A percentile compares a stretch with the other conserved stretches of the same genome.
phyloP scores from a whole-genome alignment of 441 rosid species.

The Daphne laureola region DNA sequence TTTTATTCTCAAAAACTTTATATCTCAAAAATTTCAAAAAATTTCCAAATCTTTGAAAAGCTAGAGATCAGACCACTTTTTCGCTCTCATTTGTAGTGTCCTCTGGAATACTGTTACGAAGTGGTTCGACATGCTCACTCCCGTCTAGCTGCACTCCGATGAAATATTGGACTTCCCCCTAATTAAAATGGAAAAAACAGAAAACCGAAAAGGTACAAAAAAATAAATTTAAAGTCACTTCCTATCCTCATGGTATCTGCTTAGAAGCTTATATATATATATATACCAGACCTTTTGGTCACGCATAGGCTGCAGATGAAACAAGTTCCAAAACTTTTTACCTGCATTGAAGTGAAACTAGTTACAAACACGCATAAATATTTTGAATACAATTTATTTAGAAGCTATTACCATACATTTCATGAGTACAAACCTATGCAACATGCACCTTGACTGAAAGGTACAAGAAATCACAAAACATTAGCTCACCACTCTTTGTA shows the following conservation, averaged over 20 bases:
- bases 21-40: too few species aligned
- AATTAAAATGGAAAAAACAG: conserved; percentile 3
- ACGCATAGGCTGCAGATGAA: conserved; percentile 99
- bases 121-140: conserved; percentile 87
- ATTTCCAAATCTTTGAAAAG: not conserved
- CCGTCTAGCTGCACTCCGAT: conserved; percentile 98
- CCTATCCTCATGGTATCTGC: too few species aligned
- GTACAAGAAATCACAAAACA: not conserved
- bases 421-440: not conserved
- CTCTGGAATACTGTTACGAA: conserved; percentile 57
- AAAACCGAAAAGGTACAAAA: conserved; percentile 6
- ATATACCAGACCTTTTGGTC: conserved; percentile 75
- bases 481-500: conserved; percentile 72
- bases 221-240: too few species aligned
- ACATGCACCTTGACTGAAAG: not conserved
- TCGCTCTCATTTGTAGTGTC: conserved; percentile 59
- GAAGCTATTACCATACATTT: not conserved
- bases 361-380: not conserved
- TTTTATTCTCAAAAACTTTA: not conserved
- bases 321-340: conserved; percentile 96
- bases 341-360: conserved; percentile 32
- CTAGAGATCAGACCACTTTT: conserved; percentile 43
- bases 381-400: not conserved
- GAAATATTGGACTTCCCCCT: conserved; percentile 99
- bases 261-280: too few species aligned